These are phyloP conservation scores for Schizothecium vesticola DNA, from an alignment of 495 filamentous ascomycete genomes.

Conservation along the genomic window DNA sequence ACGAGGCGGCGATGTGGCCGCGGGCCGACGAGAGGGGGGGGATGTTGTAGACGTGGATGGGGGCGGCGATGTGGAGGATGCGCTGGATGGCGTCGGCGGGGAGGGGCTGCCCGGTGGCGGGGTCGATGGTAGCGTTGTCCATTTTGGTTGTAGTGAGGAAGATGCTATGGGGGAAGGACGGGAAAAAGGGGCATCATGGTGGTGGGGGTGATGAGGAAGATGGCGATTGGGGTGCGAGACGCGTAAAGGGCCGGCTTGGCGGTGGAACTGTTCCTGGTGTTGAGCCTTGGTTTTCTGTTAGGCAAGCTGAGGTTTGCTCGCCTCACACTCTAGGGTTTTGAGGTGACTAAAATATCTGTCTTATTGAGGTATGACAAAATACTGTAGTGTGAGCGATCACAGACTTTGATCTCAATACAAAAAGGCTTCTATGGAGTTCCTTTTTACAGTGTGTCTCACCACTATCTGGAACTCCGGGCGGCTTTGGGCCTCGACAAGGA, in stretches of 20 bases:
- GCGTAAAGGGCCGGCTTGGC: not conserved
- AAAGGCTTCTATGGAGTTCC: not conserved
- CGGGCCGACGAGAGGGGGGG: constrained; percentile 61
- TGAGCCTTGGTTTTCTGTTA: not conserved
- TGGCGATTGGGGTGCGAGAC: not conserved
- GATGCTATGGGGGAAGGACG: not conserved
- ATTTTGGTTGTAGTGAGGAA: constrained; percentile 17
- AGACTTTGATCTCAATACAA: not conserved
- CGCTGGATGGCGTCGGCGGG: constrained; percentile 69
- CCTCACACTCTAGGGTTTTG: not conserved
- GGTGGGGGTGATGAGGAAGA: not conserved
- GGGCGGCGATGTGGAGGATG: constrained; percentile 62
- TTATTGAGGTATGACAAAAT: not conserved
- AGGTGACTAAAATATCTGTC: not conserved
- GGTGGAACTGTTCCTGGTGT: not conserved
- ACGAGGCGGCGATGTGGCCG: constrained; percentile 67
- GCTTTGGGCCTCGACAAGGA: not conserved
- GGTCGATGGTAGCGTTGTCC: constrained; percentile 45
- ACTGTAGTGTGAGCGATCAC: not conserved
- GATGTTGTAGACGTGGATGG: constrained; percentile 75
- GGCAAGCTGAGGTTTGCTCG: not conserved
- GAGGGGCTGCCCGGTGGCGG: constrained; percentile 51
- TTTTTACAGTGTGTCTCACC: not conserved
- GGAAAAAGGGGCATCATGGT: not conserved
- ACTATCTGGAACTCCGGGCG: not conserved